phyloP scores from a whole-genome alignment of 179 eudicot species.

The Beta corolliflora region DNA sequence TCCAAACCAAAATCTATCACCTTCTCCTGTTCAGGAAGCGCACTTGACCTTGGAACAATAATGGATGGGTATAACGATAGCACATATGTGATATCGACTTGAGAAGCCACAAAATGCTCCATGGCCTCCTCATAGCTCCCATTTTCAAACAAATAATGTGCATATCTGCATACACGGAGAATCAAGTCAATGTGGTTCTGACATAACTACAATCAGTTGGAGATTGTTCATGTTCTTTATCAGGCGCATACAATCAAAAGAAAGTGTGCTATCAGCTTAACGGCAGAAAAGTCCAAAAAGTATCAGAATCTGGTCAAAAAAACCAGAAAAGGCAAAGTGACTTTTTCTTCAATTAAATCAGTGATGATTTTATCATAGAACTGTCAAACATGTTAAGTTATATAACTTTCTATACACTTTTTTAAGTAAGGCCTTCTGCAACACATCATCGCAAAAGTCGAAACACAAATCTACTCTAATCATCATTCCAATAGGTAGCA shows the following conservation, averaged over 20 bases:
- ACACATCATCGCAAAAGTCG: not conserved
- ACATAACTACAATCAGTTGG: not conserved
- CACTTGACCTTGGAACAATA: slow-evolving; percentile 68
- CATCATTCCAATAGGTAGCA: no score
- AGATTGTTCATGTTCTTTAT: not conserved
- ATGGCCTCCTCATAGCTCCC: slow-evolving; percentile 97
- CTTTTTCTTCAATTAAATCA: no score
- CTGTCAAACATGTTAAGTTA: not conserved
- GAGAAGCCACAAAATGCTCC: slow-evolving; percentile 95
- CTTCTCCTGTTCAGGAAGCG: slow-evolving; percentile 74
- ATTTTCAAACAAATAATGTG: slow-evolving; percentile 90
- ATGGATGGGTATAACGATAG: slow-evolving; percentile 91
- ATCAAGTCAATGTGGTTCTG: not conserved
- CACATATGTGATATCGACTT: slow-evolving; percentile 89
- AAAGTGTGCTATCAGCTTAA: not conserved
- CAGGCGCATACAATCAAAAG: not conserved
- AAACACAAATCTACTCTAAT: no score
- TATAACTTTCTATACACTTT: no score
- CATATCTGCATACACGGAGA: slow-evolving; percentile 62
- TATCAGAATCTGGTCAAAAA: not conserved
- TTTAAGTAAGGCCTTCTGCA: not conserved
- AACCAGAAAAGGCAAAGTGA: not conserved
- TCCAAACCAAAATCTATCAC: slow-evolving; percentile 68
- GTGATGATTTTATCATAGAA: not conserved
- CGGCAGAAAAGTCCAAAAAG: not conserved